Evolutionary conservation across 2,329 filamentous ascomycete species (phyloP).

Genomic region (Aureobasidium sp.): DNA sequence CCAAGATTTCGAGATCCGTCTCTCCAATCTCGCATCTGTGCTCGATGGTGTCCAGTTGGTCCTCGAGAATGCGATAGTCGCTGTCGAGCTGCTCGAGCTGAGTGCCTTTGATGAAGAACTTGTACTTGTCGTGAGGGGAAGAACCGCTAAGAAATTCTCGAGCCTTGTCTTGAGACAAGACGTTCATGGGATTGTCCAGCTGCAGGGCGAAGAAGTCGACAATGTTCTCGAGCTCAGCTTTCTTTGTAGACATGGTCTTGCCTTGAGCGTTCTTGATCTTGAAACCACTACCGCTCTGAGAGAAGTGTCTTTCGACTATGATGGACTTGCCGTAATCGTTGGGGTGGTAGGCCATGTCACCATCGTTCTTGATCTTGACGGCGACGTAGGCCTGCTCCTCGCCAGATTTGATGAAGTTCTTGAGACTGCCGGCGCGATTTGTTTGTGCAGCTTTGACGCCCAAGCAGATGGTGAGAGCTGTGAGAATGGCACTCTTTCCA

Average conservation of each 20-base stretch:
- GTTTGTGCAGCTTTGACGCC: slow-evolving; percentile 89
- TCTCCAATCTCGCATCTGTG: slow-evolving; percentile 54
- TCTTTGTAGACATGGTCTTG: slow-evolving; percentile 71
- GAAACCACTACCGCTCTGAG: slow-evolving; percentile 67
- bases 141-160: slow-evolving; percentile 87
- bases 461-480: slow-evolving; percentile 87
- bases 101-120: slow-evolving; percentile 90
- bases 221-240: slow-evolving; percentile 82
- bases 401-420: slow-evolving; percentile 86
- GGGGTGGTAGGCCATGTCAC: slow-evolving; percentile 73
- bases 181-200: slow-evolving; percentile 93
- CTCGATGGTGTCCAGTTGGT: slow-evolving; percentile 67
- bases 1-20: slow-evolving; percentile 57
- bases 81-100: slow-evolving; percentile 87
- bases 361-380: slow-evolving; percentile 87
- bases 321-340: slow-evolving; percentile 80
- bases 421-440: slow-evolving; percentile 83
- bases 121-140: slow-evolving; percentile 79
- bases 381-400: slow-evolving; percentile 64
- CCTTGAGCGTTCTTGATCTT: slow-evolving; percentile 71
- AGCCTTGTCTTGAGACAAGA: slow-evolving; percentile 91
- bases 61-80: slow-evolving; percentile 78
- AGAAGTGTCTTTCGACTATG: slow-evolving; percentile 85
- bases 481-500: slow-evolving; percentile 92
- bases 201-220: slow-evolving; percentile 89